Base-by-base conservation (phyloP, 2,329 filamentous ascomycete species). In the Fusarium sp. region DNA sequence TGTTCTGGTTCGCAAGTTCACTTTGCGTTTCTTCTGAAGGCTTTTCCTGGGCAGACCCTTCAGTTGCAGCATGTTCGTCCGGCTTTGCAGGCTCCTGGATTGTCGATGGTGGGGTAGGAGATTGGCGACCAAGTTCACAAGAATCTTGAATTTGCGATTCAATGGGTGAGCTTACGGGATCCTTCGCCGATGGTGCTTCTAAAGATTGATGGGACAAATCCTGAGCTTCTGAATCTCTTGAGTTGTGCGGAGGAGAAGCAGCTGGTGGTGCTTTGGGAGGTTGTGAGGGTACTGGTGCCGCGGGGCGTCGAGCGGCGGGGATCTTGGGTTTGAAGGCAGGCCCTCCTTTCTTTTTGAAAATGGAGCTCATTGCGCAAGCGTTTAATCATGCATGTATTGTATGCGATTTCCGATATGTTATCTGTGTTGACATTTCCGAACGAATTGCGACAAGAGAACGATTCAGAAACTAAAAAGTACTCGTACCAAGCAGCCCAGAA, bases 271-370 rank as follows among this genome's bases (percentile, higher is more conserved):
- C 67, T 60, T 76, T 79, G 40, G 65, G 54, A 46, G 60, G 70
- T 67, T 76, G 75, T 56, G 75, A 72, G 38, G 73, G 60, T 64
- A 80, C 77, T 66, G 84, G 80, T 62, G 84, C 82, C 72, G 85
- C 84, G 69, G 80, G 79, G 64, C 86, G 84, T 78, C 91, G 88
- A 73, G 86, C 85, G 38, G 83, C 80, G 37, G 88, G 89, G 73
- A 89, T 88, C 83, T 93, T 94, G 49, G 92, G 92, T 80, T 93
- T 93, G 84, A 94, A 94, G 83, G 86, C 86, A 65, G 86, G 83
- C 75, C 86, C 86, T 78, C 85, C 86, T 75, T 87, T 85, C 82
- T 93, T 93, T 83, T 93, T 93, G 81, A 92, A 87, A 83, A 92
- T 92, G 68, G 86, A 88, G 83, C 88, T 90, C 86, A 93, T 92